Evolutionary conservation across 176 grass and related monocot genomes (phyloP), one percentile per base, ranked within the genome.

Genomic region (Aechmea fasciata): DNA sequence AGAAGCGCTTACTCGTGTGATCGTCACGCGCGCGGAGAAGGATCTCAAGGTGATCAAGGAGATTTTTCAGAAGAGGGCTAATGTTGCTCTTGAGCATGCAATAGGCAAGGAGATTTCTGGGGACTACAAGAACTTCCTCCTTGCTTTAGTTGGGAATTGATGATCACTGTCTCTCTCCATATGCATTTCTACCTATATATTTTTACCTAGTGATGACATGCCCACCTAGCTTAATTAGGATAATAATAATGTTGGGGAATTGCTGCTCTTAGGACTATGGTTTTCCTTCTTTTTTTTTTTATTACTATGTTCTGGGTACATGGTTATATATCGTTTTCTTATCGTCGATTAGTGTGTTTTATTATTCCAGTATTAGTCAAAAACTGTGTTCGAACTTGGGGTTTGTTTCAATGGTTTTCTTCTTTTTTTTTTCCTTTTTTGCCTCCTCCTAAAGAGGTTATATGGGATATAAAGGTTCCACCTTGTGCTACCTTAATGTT

Each of bases 1-100:
- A 76, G 85, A 92, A 18, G 78, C 76, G 22, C 81, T 96, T 1
- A 79, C 76, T 47, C 78, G 88, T 9, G 64, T 89, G 57, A 57
- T 92, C 47, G 83, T 96, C 26, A 71, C 78, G 81, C 92, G 73
- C 61, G 85, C 88, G 1, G 92, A 96, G 85, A 92, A 89, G 71
- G 83, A 92, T 74, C 72, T 96, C 12, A 80, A 77, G 81, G 73
- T 17, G 47, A 91, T 96, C 49, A 77, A 82, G 65, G 83, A 78
- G 55, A 64, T 61, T 66, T 96, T 96, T 74, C 53, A 83, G 14
- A 74, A 55, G 51, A 87, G 81, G 77, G 52, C 79, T 0, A 87
- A 81, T 28, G 59, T 59, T 47, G 48, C 85, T 55, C 67, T 96
- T 63, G 83, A 92, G 69, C 63, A 89, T 28, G 78, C 81, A 47